Evolutionary conservation across 768 basidiomycete genomes (phyloP).

Genomic region (Mycena olivaceomarginata): DNA sequence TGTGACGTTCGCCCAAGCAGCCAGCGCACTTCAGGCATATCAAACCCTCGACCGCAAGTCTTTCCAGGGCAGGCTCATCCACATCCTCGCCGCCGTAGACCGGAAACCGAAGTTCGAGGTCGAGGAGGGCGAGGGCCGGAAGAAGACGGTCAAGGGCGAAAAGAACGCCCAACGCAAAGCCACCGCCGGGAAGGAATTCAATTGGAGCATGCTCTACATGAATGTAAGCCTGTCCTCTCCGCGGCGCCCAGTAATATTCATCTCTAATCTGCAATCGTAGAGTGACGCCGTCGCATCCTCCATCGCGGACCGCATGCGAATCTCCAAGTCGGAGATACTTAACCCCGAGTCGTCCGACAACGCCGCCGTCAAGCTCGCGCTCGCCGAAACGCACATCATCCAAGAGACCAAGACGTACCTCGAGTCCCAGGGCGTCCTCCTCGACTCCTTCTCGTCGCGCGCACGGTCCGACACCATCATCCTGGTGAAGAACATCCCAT

Average conservation of each 20-base stretch:
- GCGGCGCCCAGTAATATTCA: slow-evolving; percentile 41
- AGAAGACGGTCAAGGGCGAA: slow-evolving; percentile 76
- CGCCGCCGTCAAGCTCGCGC: slow-evolving; percentile 94
- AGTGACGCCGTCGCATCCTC: slow-evolving; percentile 96
- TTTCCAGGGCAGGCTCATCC: slow-evolving; percentile 94
- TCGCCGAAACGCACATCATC: slow-evolving; percentile 98
- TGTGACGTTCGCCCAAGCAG: slow-evolving; percentile 64
- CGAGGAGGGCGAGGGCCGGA: slow-evolving; percentile 65
- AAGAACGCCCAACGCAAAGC: slow-evolving; percentile 79
- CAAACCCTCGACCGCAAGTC: slow-evolving; percentile 87
- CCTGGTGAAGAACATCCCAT: slow-evolving; percentile 98
- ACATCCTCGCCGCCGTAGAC: slow-evolving; percentile 91
- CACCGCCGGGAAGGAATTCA: slow-evolving; percentile 86
- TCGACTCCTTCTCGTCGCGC: slow-evolving; percentile 73
- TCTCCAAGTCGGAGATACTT: slow-evolving; percentile 91
- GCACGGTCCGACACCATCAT: slow-evolving; percentile 87
- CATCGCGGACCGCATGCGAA: slow-evolving; percentile 91
- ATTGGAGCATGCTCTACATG: slow-evolving; percentile 97
- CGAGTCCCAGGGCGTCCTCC: slow-evolving; percentile 82
- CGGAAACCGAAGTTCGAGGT: slow-evolving; percentile 68
- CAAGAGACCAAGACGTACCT: slow-evolving; percentile 95
- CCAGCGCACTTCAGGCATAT: slow-evolving; percentile 79
- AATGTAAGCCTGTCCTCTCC: slow-evolving; percentile 82
- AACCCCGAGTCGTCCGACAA: slow-evolving; percentile 86
- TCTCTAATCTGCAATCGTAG: slow-evolving; percentile 60